These are phyloP conservation scores for Sambucus nigra DNA, from an alignment of 129 eudicot genomes.

Conservation along the genomic window DNA sequence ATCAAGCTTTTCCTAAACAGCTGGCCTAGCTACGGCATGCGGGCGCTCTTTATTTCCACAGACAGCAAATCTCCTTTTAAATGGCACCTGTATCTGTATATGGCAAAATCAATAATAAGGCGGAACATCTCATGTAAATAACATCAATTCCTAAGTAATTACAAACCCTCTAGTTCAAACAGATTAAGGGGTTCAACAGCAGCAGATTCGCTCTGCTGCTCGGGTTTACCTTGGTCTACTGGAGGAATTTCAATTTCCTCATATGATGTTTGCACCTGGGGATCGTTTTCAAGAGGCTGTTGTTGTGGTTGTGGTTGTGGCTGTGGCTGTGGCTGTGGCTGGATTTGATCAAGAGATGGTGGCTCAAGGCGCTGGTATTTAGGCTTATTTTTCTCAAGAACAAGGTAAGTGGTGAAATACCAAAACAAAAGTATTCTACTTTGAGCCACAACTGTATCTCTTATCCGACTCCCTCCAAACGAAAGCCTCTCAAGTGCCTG, in stretches of 20 bases:
- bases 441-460: constrained; percentile 75
- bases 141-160: constrained; percentile 38
- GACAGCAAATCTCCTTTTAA: constrained; percentile 31
- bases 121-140: constrained; percentile 28
- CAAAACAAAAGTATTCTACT: constrained; percentile 67
- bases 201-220: constrained; percentile 53
- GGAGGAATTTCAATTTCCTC: constrained; percentile 48
- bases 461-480: constrained; percentile 62
- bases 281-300: constrained; percentile 46
- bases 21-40: constrained; percentile 20
- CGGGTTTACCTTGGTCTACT: constrained; percentile 67
- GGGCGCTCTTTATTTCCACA: constrained; percentile 39
- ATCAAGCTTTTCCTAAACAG: constrained; percentile 18
- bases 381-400: constrained; percentile 82
- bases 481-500: constrained; percentile 87
- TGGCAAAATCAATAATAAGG: constrained; percentile 59
- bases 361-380: constrained; percentile 74
- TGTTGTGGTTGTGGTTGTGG: constrained; percentile 21
- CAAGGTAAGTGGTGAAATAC: constrained; percentile 76
- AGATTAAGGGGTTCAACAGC: constrained; percentile 49
- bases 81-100: constrained; percentile 80
- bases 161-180: constrained; percentile 85
- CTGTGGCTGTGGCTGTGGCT: constrained; percentile 26
- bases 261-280: constrained; percentile 30
- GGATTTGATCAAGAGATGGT: constrained; percentile 37